A percentile compares a stretch with the other conserved stretches of the same genome.
These are phyloP conservation scores for Debaryomyces coudertii DNA, from an alignment of 1,139 yeast genomes.

Conservation along the genomic window DNA sequence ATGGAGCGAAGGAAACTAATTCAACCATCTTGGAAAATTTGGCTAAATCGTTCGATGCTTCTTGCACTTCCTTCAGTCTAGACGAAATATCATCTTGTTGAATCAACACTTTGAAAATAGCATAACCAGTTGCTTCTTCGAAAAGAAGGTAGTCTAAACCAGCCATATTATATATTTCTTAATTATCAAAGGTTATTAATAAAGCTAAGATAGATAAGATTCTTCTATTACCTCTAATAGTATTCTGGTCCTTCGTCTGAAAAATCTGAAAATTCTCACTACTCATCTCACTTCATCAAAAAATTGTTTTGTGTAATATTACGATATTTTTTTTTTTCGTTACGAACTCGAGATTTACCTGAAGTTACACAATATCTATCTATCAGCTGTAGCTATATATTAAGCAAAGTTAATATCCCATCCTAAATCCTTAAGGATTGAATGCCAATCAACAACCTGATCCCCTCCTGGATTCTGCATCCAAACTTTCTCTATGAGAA, in stretches of 20 bases:
- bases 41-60: slow-evolving; percentile 83
- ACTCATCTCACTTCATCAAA: slow-evolving; percentile 19
- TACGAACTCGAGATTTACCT: slow-evolving; percentile 4
- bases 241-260: slow-evolving; percentile 1
- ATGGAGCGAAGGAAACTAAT: slow-evolving; percentile 94
- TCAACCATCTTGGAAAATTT: slow-evolving; percentile 92
- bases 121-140: slow-evolving; percentile 99
- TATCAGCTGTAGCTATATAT: slow-evolving; percentile 1
- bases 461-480: slow-evolving; percentile 41
- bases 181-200: slow-evolving; percentile 4
- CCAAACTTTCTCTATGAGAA: slow-evolving; percentile 60
- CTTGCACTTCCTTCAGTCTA: slow-evolving; percentile 91
- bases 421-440: slow-evolving; percentile 62
- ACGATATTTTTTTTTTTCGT: slow-evolving; percentile 4
- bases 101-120: slow-evolving; percentile 88
- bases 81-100: slow-evolving; percentile 96
- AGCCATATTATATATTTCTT: slow-evolving; percentile 40
- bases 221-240: slow-evolving; percentile 1
- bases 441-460: slow-evolving; percentile 63
- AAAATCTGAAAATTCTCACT: slow-evolving; percentile 18
- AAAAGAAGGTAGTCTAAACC: slow-evolving; percentile 90
- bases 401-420: slow-evolving; percentile 82
- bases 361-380: slow-evolving; percentile 4
- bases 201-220: slow-evolving; percentile 7
- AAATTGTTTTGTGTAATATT: slow-evolving; percentile 14